Evolutionary conservation across 306 rosid genomes (phyloP).

Genomic region (Ziziphus jujuba): DNA sequence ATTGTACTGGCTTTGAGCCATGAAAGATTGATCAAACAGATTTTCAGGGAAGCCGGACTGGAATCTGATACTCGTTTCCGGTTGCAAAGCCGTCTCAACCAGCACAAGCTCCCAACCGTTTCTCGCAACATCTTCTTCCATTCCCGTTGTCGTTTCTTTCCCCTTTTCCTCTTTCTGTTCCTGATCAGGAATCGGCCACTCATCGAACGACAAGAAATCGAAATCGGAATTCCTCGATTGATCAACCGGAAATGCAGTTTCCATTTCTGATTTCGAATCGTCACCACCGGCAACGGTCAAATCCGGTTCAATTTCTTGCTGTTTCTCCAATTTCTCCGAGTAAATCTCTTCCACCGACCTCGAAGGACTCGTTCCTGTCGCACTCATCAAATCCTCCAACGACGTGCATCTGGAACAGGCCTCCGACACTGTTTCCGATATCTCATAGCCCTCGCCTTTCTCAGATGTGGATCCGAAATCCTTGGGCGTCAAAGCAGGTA

Average conservation of each 20-base stretch:
- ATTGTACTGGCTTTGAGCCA: constrained; percentile 45
- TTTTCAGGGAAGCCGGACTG: constrained; percentile 2
- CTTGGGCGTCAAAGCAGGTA: not conserved
- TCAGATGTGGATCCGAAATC: constrained; percentile 16
- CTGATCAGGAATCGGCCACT: not conserved
- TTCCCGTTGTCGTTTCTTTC: not conserved
- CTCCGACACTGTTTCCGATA: constrained; percentile 8
- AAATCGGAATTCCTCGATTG: constrained; percentile 22
- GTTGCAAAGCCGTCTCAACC: constrained; percentile 30
- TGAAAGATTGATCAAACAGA: constrained; percentile 28
- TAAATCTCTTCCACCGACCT: constrained; percentile 33
- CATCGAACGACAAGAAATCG: constrained; percentile 26
- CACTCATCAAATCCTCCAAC: constrained; percentile 55
- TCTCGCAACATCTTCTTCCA: not conserved
- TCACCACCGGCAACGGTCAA: constrained; percentile 18
- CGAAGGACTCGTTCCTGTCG: constrained; percentile 38
- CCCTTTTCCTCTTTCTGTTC: constrained; percentile 2
- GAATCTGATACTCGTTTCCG: not conserved
- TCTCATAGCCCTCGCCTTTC: not conserved
- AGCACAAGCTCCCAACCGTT: constrained; percentile 67
- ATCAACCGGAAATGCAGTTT: constrained; percentile 14
- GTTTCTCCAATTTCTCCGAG: constrained; percentile 34
- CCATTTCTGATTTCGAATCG: constrained; percentile 4
- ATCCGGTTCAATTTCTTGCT: constrained; percentile 19
- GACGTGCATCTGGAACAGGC: constrained; percentile 47